Evolutionary conservation across 495 filamentous ascomycete genomes (phyloP).

Genomic region (Oleoguttula mirabilis): DNA sequence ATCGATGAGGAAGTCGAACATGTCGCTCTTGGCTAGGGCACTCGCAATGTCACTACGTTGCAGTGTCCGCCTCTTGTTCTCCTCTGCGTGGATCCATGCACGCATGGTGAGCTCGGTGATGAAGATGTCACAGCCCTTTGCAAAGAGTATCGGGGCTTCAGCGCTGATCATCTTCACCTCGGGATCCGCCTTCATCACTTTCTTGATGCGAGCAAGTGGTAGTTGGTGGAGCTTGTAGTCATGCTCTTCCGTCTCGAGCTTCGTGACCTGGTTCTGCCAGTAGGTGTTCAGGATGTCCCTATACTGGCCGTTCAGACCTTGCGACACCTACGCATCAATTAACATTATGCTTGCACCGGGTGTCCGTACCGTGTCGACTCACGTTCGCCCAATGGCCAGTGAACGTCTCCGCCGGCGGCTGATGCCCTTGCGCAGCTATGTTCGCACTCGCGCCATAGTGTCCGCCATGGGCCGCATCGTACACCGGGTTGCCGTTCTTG

Average conservation of each 20-base stretch:
- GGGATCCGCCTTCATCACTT: slow-evolving; percentile 98
- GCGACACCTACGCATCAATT: slow-evolving; percentile 55
- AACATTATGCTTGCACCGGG: background rate
- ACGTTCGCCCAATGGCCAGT: slow-evolving; percentile 94
- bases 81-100: slow-evolving; percentile 98
- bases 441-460: slow-evolving; percentile 68
- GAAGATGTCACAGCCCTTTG: slow-evolving; percentile 98
- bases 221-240: slow-evolving; percentile 97
- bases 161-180: slow-evolving; percentile 99
- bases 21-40: slow-evolving; percentile 90
- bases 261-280: slow-evolving; percentile 95
- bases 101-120: slow-evolving; percentile 99
- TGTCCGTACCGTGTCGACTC: slow-evolving; percentile 21
- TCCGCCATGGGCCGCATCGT: slow-evolving; percentile 71
- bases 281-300: slow-evolving; percentile 96
- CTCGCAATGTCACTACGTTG: slow-evolving; percentile 94
- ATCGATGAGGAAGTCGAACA: slow-evolving; percentile 99
- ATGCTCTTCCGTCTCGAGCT: slow-evolving; percentile 86
- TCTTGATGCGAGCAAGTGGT: slow-evolving; percentile 93
- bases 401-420: slow-evolving; percentile 75
- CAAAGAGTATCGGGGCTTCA: slow-evolving; percentile 93
- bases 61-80: slow-evolving; percentile 92
- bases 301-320: slow-evolving; percentile 84
- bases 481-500: slow-evolving; percentile 43
- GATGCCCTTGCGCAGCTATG: slow-evolving; percentile 56